Percentiles rank a stretch among this genome's conserved stretches.
Conservation (phyloP, 495 filamentous ascomycete species). For the Aspergillus heteromorphus region DNA sequence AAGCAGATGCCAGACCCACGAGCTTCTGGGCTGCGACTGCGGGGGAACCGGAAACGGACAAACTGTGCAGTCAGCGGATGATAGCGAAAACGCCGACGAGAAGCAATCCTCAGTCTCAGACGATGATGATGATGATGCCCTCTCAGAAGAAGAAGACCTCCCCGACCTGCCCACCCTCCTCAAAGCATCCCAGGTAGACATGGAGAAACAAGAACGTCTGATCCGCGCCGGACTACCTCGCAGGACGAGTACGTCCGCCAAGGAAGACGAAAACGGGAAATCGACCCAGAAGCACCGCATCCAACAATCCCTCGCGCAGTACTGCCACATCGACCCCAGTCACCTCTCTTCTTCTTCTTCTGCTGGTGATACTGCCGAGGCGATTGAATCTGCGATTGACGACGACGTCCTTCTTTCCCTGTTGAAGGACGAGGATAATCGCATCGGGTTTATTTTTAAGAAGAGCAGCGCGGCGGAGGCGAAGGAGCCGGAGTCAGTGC, state of each 20-base stretch:
- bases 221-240: not conserved
- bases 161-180: slow-evolving; percentile 39
- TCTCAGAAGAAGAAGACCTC: slow-evolving; percentile 33
- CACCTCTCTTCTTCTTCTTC: slow-evolving; percentile 27
- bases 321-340: slow-evolving; percentile 60
- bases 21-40: slow-evolving; percentile 63
- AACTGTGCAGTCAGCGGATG: not conserved
- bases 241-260: slow-evolving; percentile 3
- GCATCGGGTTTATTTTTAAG: slow-evolving; percentile 63
- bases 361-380: slow-evolving; percentile 14
- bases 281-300: slow-evolving; percentile 41
- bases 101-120: not conserved
- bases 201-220: slow-evolving; percentile 50
- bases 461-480: slow-evolving; percentile 43
- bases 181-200: slow-evolving; percentile 56
- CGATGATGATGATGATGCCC: too few species aligned
- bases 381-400: slow-evolving; percentile 41
- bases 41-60: slow-evolving; percentile 54
- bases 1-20: slow-evolving; percentile 58
- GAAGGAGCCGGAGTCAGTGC: slow-evolving; percentile 6
- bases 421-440: slow-evolving; percentile 54
- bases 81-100: not conserved
- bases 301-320: slow-evolving; percentile 58
- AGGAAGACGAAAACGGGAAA: not conserved
- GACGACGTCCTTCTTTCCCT: slow-evolving; percentile 59